These are phyloP conservation scores for Nemania abortiva DNA, from an alignment of 2,329 filamentous ascomycete species.

Conservation along the genomic window DNA sequence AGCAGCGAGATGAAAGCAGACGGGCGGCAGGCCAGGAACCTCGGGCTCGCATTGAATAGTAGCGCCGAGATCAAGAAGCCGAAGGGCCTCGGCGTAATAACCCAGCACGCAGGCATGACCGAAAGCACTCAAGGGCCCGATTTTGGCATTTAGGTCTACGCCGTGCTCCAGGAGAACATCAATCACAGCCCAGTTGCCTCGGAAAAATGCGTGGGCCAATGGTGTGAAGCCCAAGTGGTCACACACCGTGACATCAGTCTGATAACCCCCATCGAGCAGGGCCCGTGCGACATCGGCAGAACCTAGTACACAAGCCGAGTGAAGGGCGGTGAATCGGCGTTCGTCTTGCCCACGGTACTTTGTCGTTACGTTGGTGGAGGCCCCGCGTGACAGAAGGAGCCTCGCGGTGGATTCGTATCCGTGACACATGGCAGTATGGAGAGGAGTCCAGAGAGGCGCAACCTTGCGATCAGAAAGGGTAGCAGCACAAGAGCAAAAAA, in stretches of 20 bases:
- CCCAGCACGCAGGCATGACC: conserved; percentile 38
- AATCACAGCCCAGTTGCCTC: conserved; percentile 39
- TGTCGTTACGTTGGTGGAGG: conserved; percentile 39
- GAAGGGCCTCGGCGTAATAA: conserved; percentile 41
- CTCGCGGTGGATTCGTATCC: conserved; percentile 38
- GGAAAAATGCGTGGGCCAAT: conserved; percentile 40
- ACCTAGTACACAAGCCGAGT: conserved; percentile 38
- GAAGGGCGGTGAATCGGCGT: conserved; percentile 40
- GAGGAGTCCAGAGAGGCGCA: conserved; percentile 40
- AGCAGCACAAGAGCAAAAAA: conserved; percentile 38
- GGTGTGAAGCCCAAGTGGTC: conserved; percentile 37
- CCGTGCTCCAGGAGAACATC: conserved; percentile 39
- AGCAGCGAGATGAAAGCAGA: conserved; percentile 22
- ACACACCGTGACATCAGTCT: conserved; percentile 36
- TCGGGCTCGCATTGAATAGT: conserved; percentile 10
- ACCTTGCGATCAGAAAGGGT: not conserved
- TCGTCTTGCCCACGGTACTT: not conserved
- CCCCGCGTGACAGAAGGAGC: conserved; percentile 42
- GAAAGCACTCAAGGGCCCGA: conserved; percentile 34
- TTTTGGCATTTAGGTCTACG: conserved; percentile 34
- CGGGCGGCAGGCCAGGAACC: not conserved
- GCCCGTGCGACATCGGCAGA: conserved; percentile 21
- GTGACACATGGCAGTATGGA: conserved; percentile 43
- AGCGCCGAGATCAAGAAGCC: conserved; percentile 42
- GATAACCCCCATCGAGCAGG: conserved; percentile 39